These are phyloP conservation scores for Gossypium sturtianum DNA, from an alignment of 345 rosid genomes.

Conservation along the genomic window DNA sequence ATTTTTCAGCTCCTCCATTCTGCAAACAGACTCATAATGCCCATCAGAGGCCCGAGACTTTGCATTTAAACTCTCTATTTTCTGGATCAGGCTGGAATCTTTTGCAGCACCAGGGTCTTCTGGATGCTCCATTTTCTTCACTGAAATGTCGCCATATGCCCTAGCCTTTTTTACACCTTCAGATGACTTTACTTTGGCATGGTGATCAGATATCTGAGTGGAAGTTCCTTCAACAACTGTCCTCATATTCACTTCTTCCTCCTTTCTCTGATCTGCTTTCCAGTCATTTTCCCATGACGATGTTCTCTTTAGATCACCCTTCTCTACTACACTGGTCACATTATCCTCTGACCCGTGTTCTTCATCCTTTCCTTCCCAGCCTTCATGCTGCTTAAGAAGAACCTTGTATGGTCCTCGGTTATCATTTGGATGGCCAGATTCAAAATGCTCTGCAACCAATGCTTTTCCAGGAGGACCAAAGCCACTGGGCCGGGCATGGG, in stretches of 20 bases:
- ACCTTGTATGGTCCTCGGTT: slow-evolving; percentile 56
- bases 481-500: slow-evolving; percentile 51
- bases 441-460: slow-evolving; percentile 42
- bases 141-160: slow-evolving; percentile 30
- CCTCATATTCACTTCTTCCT: slow-evolving; percentile 30
- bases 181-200: slow-evolving; percentile 30
- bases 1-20: slow-evolving; percentile 33
- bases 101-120: slow-evolving; percentile 30
- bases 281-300: slow-evolving; percentile 41
- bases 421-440: slow-evolving; percentile 53
- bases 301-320: slow-evolving; percentile 32
- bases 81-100: slow-evolving; percentile 69
- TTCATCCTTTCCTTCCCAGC: slow-evolving; percentile 51
- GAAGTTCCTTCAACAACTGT: slow-evolving; percentile 28
- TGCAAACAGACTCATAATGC: slow-evolving; percentile 25
- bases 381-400: slow-evolving; percentile 72
- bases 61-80: slow-evolving; percentile 83
- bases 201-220: slow-evolving; percentile 23
- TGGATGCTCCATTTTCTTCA: slow-evolving; percentile 27
- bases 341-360: slow-evolving; percentile 48
- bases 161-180: slow-evolving; percentile 25
- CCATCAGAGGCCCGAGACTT: slow-evolving; percentile 62
- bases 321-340: slow-evolving; percentile 29
- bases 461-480: slow-evolving; percentile 43
- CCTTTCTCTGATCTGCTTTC: slow-evolving; percentile 34